Conservation (phyloP, 139 green algal species). For the Diplosphaera chodatii region DNA sequence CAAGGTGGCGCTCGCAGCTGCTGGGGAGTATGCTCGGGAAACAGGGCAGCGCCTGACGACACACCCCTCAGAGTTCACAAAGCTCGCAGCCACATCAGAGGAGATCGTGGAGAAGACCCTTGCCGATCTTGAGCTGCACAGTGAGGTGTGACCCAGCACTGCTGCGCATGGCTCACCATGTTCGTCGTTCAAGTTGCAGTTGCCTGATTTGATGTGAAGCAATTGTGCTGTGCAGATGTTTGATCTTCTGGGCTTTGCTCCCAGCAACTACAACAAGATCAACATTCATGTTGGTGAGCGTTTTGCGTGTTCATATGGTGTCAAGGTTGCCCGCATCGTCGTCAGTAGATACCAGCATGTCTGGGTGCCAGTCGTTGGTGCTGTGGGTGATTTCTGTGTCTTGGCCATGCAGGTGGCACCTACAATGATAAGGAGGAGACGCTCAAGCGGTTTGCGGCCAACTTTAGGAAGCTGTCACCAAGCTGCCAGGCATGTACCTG, state of each 20-base stretch:
- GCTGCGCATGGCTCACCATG: too few species aligned
- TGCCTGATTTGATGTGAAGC: too few species aligned
- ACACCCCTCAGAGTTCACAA: slow-evolving; percentile 53
- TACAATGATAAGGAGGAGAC: slow-evolving; percentile 48
- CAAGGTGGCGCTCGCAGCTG: slow-evolving; percentile 38
- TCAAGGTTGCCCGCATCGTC: too few species aligned
- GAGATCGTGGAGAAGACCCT: slow-evolving; percentile 34
- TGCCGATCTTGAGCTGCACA: slow-evolving; percentile 61
- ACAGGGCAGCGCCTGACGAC: slow-evolving; percentile 61
- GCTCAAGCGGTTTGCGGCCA: slow-evolving; percentile 48
- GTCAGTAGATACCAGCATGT: too few species aligned
- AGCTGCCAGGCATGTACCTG: too few species aligned
- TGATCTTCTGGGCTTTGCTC: slow-evolving; percentile 59
- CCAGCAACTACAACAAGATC: slow-evolving; percentile 63
- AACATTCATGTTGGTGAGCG: slow-evolving; percentile 68
- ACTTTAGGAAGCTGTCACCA: slow-evolving; percentile 30
- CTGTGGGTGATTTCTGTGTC: too few species aligned
- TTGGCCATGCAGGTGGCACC: slow-evolving; percentile 3
- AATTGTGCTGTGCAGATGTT: slow-evolving; percentile 35
- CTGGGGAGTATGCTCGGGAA: slow-evolving; percentile 35
- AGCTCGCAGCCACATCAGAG: slow-evolving; percentile 25
- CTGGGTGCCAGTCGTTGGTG: too few species aligned
- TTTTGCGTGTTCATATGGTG: too few species aligned
- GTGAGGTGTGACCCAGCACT: slow-evolving; percentile 10
- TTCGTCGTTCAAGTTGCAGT: too few species aligned